Conservation (phyloP, 2,329 filamentous ascomycete species). For the Cercospora citrullina region DNA sequence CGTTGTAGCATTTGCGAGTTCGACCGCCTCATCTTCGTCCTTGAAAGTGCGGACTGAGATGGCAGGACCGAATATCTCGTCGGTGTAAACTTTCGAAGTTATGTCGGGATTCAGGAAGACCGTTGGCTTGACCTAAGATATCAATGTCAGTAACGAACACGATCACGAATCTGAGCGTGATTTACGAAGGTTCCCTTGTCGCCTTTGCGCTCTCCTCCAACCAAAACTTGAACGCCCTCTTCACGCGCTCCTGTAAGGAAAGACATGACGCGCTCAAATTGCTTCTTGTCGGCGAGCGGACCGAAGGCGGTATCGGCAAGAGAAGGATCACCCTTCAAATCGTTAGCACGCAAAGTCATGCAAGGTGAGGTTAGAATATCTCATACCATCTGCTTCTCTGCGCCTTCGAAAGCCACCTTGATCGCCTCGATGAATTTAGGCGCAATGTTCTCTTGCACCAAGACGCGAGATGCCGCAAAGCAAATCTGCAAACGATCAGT, state of each 20-base stretch:
- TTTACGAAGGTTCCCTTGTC: slow-evolving; percentile 38
- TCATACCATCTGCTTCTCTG: slow-evolving; percentile 43
- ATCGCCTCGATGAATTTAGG: slow-evolving; percentile 47
- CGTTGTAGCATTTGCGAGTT: slow-evolving; percentile 57
- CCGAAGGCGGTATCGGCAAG: slow-evolving; percentile 3
- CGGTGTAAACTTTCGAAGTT: slow-evolving; percentile 53
- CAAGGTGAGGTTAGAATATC: background rate
- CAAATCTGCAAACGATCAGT: slow-evolving; percentile 20
- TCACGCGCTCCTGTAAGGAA: slow-evolving; percentile 32
- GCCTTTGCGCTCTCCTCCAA: slow-evolving; percentile 28
- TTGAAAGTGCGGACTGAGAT: slow-evolving; percentile 59
- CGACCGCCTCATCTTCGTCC: slow-evolving; percentile 56
- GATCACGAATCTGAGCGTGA: background rate
- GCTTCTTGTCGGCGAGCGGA: slow-evolving; percentile 12
- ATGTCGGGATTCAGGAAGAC: slow-evolving; percentile 24
- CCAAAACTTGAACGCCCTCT: slow-evolving; percentile 28
- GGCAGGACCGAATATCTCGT: slow-evolving; percentile 66
- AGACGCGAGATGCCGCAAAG: slow-evolving; percentile 35
- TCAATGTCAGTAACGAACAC: background rate
- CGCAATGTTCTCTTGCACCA: slow-evolving; percentile 45
- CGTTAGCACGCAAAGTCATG: background rate
- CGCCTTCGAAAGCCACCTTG: slow-evolving; percentile 34
- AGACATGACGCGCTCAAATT: slow-evolving; percentile 30
- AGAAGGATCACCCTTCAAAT: slow-evolving; percentile 60
- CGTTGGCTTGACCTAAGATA: background rate